A percentile compares a stretch with the other conserved stretches of the same genome.
These are phyloP conservation scores for Podospora tetraspora DNA, from an alignment of 495 filamentous ascomycete genomes.

Conservation along the genomic window DNA sequence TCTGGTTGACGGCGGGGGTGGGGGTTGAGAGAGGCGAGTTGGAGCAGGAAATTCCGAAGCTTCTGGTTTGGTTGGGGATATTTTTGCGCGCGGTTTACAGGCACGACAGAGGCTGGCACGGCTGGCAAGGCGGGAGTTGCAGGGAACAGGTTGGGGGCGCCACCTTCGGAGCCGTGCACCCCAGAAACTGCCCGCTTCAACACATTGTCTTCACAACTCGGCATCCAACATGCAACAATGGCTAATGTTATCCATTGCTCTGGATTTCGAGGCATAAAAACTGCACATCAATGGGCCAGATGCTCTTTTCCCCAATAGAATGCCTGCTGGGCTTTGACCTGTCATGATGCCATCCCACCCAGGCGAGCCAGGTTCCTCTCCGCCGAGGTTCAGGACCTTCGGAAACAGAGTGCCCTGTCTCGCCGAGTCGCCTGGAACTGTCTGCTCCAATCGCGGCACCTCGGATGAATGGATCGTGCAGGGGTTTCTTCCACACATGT, in stretches of 20 bases:
- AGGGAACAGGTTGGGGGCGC: constrained; percentile 26
- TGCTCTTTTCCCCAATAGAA: background rate
- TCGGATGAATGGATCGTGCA: constrained; percentile 27
- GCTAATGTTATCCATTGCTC: background rate
- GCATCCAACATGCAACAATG: background rate
- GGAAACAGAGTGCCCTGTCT: constrained; percentile 10
- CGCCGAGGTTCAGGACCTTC: constrained; percentile 16
- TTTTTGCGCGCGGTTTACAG: constrained; percentile 20
- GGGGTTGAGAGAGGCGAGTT: constrained; percentile 27
- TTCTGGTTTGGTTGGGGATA: constrained; percentile 10
- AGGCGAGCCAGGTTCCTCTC: constrained; percentile 4
- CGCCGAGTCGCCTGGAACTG: constrained; percentile 9
- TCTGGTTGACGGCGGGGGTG: constrained; percentile 29
- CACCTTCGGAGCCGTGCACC: constrained; percentile 4
- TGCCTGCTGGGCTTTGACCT: background rate
- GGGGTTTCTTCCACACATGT: constrained; percentile 12
- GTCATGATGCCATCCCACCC: background rate
- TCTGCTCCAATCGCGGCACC: constrained; percentile 20
- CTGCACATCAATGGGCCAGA: background rate
- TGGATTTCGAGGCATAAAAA: background rate
- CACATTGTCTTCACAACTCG: background rate
- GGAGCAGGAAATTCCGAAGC: constrained; percentile 2
- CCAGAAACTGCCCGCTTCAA: constrained; percentile 1
- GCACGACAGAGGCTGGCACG: background rate
- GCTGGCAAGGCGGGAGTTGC: constrained; percentile 8